phyloP scores from a whole-genome alignment of 495 filamentous ascomycete species.

The Evansstolkia leycettana region DNA sequence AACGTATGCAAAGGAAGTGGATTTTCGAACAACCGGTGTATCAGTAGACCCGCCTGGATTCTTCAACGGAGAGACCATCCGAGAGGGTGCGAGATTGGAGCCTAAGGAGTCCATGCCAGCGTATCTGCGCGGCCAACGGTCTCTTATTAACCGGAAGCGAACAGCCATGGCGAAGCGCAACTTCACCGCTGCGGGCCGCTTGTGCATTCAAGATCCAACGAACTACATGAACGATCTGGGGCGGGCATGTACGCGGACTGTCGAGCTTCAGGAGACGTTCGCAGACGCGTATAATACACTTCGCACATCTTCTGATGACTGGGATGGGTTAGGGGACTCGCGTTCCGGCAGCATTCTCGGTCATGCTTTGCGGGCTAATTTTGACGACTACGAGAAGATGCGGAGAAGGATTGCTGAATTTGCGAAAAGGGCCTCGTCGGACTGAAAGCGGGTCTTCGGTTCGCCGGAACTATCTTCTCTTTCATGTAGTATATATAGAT shows the following conservation, averaged over 20 bases:
- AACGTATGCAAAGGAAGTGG: conserved; percentile 31
- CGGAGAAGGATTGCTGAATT: conserved; percentile 4
- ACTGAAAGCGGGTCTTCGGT: too few relatives aligned
- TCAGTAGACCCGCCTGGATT: conserved; percentile 36
- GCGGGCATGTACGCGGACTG: conserved; percentile 18
- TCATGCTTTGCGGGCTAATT: conserved; percentile 20
- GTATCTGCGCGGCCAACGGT: conserved; percentile 25
- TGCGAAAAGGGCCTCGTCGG: background rate
- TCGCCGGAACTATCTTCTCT: too few relatives aligned
- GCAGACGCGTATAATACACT: conserved; percentile 13
- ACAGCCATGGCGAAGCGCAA: conserved; percentile 20
- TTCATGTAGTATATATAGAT: too few relatives aligned
- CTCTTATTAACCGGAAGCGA: conserved; percentile 22
- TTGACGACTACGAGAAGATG: conserved; percentile 17
- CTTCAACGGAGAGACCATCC: conserved; percentile 19
- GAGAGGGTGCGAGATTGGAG: conserved; percentile 1
- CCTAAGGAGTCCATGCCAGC: conserved; percentile 11
- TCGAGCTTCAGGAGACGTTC: conserved; percentile 19
- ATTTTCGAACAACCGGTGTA: conserved; percentile 34
- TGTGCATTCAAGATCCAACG: conserved; percentile 51
- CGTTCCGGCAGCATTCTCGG: conserved; percentile 14
- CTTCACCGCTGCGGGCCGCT: conserved; percentile 9
- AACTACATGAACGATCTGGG: conserved; percentile 46
- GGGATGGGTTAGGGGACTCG: conserved; percentile 5
- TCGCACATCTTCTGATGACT: conserved; percentile 7